These are phyloP conservation scores for Laguncularia racemosa DNA, from an alignment of 345 rosid genomes.

Conservation along the genomic window DNA sequence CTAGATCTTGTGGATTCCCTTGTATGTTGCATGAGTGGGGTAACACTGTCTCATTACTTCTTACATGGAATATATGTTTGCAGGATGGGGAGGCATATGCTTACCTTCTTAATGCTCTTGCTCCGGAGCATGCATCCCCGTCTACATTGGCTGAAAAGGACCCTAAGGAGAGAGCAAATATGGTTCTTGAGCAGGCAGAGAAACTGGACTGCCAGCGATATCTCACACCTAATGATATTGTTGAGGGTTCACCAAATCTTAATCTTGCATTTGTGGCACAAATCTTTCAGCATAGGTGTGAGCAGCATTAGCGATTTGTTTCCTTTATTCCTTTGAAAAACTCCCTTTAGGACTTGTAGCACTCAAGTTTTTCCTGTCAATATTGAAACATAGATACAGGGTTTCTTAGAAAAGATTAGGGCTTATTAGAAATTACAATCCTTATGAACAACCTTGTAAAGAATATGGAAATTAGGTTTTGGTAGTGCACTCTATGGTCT, in stretches of 20 bases:
- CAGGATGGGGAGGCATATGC: conserved; percentile 99
- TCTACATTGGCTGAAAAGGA: conserved; percentile 43
- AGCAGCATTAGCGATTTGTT: neutral
- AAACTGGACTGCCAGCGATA: conserved; percentile 88
- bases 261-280: conserved; percentile 97
- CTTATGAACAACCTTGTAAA: neutral
- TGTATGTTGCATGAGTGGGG: neutral
- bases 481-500: conserved; percentile 8
- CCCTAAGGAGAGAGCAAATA: conserved; percentile 69
- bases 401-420: too few relatives aligned
- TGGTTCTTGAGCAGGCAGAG: conserved; percentile 91
- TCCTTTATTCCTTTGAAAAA: too few relatives aligned
- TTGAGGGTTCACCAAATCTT: conserved; percentile 95
- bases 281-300: conserved; percentile 87
- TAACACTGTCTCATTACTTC: conserved; percentile 5
- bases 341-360: too few relatives aligned
- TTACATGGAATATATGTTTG: conserved; percentile 19
- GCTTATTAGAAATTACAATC: too few relatives aligned
- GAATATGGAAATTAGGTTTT: neutral
- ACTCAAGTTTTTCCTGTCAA: too few relatives aligned
- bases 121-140: conserved; percentile 68
- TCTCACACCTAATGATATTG: conserved; percentile 82
- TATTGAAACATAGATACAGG: too few relatives aligned
- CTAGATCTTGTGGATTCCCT: neutral
- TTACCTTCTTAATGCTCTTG: conserved; percentile 85